These are phyloP conservation scores for Myxozyma neglecta DNA, from an alignment of 805 yeast genomes.

Conservation along the genomic window DNA sequence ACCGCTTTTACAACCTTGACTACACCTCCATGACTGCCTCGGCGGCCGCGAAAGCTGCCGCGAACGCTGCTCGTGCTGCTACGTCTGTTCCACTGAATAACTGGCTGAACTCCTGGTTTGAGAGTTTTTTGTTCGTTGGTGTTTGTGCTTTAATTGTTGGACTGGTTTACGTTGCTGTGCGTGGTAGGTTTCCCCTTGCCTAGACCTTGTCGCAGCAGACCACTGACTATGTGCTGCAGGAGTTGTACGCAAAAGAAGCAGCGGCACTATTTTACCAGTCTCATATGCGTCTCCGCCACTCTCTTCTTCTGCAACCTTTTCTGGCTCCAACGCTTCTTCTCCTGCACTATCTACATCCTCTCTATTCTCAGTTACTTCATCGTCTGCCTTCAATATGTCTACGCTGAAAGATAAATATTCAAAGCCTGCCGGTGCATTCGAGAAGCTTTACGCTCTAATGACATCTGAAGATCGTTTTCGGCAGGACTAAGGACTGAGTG, in stretches of 20 bases:
- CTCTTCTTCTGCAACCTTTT: slow-evolving; percentile 3
- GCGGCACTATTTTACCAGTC: neutral
- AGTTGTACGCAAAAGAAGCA: slow-evolving; percentile 2
- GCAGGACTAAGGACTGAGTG: slow-evolving; percentile 6
- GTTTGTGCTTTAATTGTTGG: slow-evolving; percentile 4
- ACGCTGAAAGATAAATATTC: neutral
- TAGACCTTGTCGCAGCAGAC: neutral
- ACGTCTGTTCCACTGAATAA: slow-evolving; percentile 1
- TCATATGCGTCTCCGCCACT: neutral
- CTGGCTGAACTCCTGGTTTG: neutral
- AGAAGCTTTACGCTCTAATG: slow-evolving; percentile 18
- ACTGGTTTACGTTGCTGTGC: slow-evolving; percentile 1
- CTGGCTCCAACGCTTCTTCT: slow-evolving; percentile 7
- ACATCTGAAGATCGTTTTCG: slow-evolving; percentile 19
- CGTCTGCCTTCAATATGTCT: neutral
- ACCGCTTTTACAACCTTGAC: slow-evolving; percentile 24
- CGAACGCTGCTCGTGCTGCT: slow-evolving; percentile 5
- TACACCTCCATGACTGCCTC: slow-evolving; percentile 22
- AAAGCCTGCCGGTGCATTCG: slow-evolving; percentile 19
- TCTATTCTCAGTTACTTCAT: slow-evolving; percentile 1
- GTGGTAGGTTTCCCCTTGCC: slow-evolving; percentile 5
- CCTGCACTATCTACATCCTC: slow-evolving; percentile 19
- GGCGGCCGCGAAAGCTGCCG: slow-evolving; percentile 13
- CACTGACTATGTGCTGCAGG: neutral
- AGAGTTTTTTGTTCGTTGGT: neutral